A percentile compares a stretch with the other conserved stretches of the same genome.
Conservation (phyloP, 2,329 filamentous ascomycete genomes). For the Monilinia aucupariae region DNA sequence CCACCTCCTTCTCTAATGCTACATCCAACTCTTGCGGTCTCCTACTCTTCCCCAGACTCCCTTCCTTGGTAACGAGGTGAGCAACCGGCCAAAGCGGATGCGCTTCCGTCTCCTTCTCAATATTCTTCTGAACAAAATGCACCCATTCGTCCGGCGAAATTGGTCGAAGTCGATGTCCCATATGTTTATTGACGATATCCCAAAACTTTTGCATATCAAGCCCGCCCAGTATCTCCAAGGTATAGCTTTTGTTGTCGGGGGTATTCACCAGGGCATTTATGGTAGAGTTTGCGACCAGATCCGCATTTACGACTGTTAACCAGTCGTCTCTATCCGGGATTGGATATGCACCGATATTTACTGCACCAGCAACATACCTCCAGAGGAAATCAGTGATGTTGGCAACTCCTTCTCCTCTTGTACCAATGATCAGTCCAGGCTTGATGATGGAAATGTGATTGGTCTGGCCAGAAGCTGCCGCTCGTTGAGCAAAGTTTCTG, state of each 20-base stretch:
- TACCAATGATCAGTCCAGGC: slow-evolving; percentile 26
- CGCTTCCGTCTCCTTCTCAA: background rate
- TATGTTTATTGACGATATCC: background rate
- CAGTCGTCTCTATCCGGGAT: slow-evolving; percentile 1
- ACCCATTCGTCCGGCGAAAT: background rate
- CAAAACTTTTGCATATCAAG: background rate
- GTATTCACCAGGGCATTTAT: slow-evolving; percentile 5
- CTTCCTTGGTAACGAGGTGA: slow-evolving; percentile 5
- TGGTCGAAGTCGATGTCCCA: background rate
- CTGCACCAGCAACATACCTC: slow-evolving; percentile 23
- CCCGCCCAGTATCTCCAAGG: background rate
- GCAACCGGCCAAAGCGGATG: slow-evolving; percentile 8
- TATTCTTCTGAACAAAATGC: background rate
- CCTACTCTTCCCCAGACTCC: slow-evolving; percentile 1
- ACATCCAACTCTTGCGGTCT: background rate
- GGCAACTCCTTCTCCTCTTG: slow-evolving; percentile 21
- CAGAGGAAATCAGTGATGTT: slow-evolving; percentile 29
- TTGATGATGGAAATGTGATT: slow-evolving; percentile 21
- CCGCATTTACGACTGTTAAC: slow-evolving; percentile 6
- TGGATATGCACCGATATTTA: slow-evolving; percentile 18
- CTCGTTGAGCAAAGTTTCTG: slow-evolving; percentile 10
- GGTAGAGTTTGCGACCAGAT: background rate
- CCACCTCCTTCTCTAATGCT: background rate
- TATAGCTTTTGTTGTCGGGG: background rate
- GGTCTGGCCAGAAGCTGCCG: background rate